Base-by-base conservation (phyloP, 2,329 filamentous ascomycete species). In the Sarocladium kiliense region DNA sequence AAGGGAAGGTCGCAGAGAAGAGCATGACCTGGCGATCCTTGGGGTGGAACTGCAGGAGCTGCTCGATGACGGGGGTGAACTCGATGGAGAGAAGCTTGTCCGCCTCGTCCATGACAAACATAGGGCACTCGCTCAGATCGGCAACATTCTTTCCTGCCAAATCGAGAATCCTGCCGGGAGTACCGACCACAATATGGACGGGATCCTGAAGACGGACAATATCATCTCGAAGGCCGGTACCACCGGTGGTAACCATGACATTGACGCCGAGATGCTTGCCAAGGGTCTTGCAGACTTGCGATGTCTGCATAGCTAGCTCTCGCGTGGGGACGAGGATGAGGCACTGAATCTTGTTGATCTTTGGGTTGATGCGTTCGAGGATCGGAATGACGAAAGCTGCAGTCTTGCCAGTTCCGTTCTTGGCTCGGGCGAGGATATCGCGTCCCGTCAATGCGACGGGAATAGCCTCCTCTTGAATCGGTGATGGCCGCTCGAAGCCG, bases 61-160 rank as follows among this genome's bases (percentile, higher is more conserved):
- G 91, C 73, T 99, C 95, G 62, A 99, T 96, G 60, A 96, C 92
- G 25, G 93, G 91, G 6, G 94, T 99, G 69, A 99, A 99, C 70
- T 99, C 94, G 57, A 90, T 85, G 6, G 94, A 99, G 53, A 99
- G 82, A 58, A 99, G 85, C 78, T 99, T 99, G 74, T 99, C 94
- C 55, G 94, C 94, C 73, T 99, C 94, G 67, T 99, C 94, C 94
- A 99, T 99, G 75, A 99, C 91, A 70, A 99, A 99, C 68, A 95
- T 97, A 65, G 91, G 88, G 70, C 94, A 97, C 74, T 95, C 88
- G 65, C 92, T 95, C 51, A 99, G 82, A 73, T 99, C 94, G 60
- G 94, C 94, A 58, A 99, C 92, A 61, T 89, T 91, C 77, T 99
- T 97, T 71, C 92, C 91, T 57, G 94, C 93, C 63, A 99, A 77